Evolutionary conservation across 345 rosid genomes (phyloP).

Genomic region (Nephelium lappaceum): DNA sequence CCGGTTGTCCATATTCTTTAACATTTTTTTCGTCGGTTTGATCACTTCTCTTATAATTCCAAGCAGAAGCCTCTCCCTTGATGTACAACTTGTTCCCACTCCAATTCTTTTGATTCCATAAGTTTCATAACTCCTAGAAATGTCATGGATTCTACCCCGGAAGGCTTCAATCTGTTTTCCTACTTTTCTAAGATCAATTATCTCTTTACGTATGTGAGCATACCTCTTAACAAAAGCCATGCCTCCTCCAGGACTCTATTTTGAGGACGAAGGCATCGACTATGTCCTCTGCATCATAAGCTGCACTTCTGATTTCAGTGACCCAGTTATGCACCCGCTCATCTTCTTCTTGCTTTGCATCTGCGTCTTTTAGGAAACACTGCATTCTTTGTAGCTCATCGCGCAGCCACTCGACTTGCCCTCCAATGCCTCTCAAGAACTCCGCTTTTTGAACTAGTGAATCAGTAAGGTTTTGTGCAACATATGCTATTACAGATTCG

Average conservation of each 20-base stretch:
- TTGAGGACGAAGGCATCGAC: constrained; percentile 30
- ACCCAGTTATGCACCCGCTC: constrained; percentile 38
- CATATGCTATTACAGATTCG: constrained; percentile 33
- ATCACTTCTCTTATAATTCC: no score
- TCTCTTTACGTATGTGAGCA: neutral
- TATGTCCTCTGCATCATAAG: constrained; percentile 42
- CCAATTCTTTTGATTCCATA: no score
- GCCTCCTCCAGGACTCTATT: constrained; percentile 23
- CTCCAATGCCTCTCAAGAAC: constrained; percentile 23
- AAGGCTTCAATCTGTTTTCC: no score
- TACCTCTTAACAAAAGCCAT: constrained; percentile 12
- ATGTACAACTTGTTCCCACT: neutral
- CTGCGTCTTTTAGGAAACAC: constrained; percentile 42
- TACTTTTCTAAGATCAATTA: neutral
- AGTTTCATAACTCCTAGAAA: no score
- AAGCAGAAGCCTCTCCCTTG: no score
- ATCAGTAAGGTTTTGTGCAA: constrained; percentile 31
- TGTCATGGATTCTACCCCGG: no score
- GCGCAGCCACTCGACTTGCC: constrained; percentile 31
- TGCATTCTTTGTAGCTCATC: constrained; percentile 34
- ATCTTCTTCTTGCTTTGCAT: constrained; percentile 33
- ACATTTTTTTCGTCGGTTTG: no score
- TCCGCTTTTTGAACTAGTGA: constrained; percentile 15
- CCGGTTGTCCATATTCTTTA: neutral
- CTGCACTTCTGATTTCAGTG: constrained; percentile 33